Conservation (phyloP, 805 yeast species). For the Pichia occidentalis region DNA sequence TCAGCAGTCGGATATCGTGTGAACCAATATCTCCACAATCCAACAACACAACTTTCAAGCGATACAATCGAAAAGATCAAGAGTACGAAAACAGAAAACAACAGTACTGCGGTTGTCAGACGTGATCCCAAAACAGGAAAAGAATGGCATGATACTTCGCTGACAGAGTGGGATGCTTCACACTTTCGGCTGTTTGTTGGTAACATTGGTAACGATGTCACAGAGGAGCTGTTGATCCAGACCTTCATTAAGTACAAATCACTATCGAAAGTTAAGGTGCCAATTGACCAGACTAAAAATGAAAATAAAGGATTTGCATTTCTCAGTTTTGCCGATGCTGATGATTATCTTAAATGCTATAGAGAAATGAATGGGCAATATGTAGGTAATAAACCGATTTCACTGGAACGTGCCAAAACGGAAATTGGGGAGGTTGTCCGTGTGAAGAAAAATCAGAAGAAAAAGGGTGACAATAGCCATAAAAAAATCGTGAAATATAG, state of each 20-base stretch:
- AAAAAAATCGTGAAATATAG: no score
- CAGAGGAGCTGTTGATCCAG: conserved; percentile 45
- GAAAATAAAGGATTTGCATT: conserved; percentile 68
- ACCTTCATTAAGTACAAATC: conserved; percentile 51
- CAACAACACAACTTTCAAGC: conserved; percentile 8
- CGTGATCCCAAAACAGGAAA: conserved; percentile 37
- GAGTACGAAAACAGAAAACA: background rate
- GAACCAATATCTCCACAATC: conserved; percentile 34
- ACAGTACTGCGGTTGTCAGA: conserved; percentile 34
- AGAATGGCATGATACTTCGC: conserved; percentile 41
- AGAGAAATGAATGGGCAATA: conserved; percentile 73
- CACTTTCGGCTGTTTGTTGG: conserved; percentile 74
- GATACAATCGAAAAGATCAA: background rate
- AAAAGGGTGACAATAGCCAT: conserved; percentile 2
- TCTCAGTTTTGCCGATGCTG: conserved; percentile 57
- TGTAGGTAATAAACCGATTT: conserved; percentile 68
- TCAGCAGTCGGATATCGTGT: conserved; percentile 47
- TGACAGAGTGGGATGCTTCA: conserved; percentile 60
- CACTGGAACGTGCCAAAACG: conserved; percentile 55
- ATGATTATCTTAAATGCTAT: conserved; percentile 64
- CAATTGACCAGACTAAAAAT: conserved; percentile 38
- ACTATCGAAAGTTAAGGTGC: conserved; percentile 53
- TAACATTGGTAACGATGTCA: conserved; percentile 62
- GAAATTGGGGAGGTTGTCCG: conserved; percentile 23
- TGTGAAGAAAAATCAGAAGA: conserved; percentile 2